These are phyloP conservation scores for Stramenopiles sp. DNA, from an alignment of 352 stramenopile species.

Conservation along the genomic window DNA sequence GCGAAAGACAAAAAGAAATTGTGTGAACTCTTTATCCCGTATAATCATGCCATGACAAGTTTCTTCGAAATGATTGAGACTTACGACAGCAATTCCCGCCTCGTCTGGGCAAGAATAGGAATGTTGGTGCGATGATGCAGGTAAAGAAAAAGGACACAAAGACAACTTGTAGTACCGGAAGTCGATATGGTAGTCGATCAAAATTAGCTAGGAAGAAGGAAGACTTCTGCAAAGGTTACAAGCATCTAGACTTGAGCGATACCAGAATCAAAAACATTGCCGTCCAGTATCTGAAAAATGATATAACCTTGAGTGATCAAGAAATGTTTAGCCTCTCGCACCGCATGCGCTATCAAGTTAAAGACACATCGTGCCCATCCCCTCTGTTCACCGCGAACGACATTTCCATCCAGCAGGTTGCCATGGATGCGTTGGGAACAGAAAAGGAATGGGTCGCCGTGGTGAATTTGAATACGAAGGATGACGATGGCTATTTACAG, in stretches of 20 bases:
- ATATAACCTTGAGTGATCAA: background rate
- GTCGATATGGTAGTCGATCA: background rate
- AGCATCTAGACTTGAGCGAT: background rate
- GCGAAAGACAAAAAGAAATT: background rate
- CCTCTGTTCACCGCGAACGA: background rate
- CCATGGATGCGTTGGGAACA: background rate
- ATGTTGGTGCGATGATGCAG: too few relatives aligned
- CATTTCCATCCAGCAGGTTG: conserved; percentile 11
- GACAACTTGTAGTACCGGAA: too few relatives aligned
- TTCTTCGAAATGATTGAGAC: background rate
- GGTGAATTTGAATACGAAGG: background rate
- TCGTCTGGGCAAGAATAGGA: too few relatives aligned
- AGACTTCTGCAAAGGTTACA: background rate
- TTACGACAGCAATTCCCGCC: too few relatives aligned
- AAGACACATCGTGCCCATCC: background rate
- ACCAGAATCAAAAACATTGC: background rate
- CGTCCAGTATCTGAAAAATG: conserved; percentile 1
- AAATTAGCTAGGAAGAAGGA: background rate
- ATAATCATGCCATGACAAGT: background rate
- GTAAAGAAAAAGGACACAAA: too few relatives aligned
- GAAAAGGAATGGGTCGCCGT: background rate
- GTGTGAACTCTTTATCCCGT: background rate
- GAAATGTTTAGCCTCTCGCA: background rate
- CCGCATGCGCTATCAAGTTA: background rate
- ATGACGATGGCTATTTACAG: background rate